Evolutionary conservation across 2,329 filamentous ascomycete species (phyloP), one percentile per base, ranked within the genome.

Genomic region (Escovopsis sp.): DNA sequence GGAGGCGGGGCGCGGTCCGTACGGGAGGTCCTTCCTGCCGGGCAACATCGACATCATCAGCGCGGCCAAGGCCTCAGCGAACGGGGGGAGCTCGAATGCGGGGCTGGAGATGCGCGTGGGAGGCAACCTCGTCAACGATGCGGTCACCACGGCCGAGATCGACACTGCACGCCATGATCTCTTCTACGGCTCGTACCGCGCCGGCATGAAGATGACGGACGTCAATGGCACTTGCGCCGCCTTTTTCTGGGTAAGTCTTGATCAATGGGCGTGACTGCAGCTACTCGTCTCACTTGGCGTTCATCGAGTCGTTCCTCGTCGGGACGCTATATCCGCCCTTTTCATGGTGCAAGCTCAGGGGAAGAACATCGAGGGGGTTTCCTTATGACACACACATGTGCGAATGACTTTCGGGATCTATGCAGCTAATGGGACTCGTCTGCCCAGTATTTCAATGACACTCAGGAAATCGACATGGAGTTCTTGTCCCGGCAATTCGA

Each of bases 391-490:
- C 28, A 23, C 23, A 23, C 23, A 23, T 23, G 3, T 23, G 5
- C 23, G 23, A 23, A 23, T 3, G 5, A 23, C 5, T 23, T 23
- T 23, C 23, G 5, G 23, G 23, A 23, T 23, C 23, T 23, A 23
- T 23, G 23, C 12, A 37, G 35, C 35, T 37, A 23, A 37, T 15
- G 5, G 3, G 15, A 12, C 35, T 6, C 10, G 7, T 36, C 6
- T 32, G 38, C 32, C 34, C 47, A 85, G 81, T 87, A 85, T 59
- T 76, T 75, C 61, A 85, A 86, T 58, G 77, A 88, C 59, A 82
- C 80, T 1, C 78, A 84, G 54, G 83, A 88, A 53, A 85, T 88
- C 51, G 83, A 88, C 56, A 77, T 88, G 61, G 84, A 89, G 50
- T 84, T 87, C 54, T 69, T 88, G 3, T 84, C 82, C 2, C 66